Evolutionary conservation across 305 asterid species (phyloP), one percentile per base, ranked within the genome.

Genomic region (Fraxinus baroniana): DNA sequence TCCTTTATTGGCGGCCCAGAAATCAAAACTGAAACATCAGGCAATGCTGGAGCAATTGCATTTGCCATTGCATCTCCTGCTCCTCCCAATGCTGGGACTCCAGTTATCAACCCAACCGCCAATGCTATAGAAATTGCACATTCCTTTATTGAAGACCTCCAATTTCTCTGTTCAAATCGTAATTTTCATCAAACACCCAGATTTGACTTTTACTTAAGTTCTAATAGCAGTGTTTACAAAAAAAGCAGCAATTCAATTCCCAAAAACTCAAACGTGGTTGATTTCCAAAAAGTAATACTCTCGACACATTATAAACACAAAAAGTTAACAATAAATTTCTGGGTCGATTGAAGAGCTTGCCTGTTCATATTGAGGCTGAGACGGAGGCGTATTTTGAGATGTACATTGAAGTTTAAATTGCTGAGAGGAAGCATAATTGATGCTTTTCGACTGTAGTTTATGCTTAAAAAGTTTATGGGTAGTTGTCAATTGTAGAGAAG

Each of bases 1-100:
- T 94, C 98, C 90, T 96, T 96, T 83, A 96, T 94, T 7, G 99
- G 99, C 3, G 98, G 99, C 82, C 98, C 99, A 2, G 98, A 91
- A 36, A 94, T 94, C 92, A 96, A 85, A 44, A 96, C 98, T 1
- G 98, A 88, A 55, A 96, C 91, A 86, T 96, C 98, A 22, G 97
- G 94, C 83, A 94, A 85, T 33, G 88, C 93, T 0, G 94, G 94
- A 82, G 84, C 84, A 82, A 86, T 84, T 8, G 90, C 89, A 73
- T 83, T 85, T 39, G 97, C 97, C 79, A 84, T 88, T 46, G 91
- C 90, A 80, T 70, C 75, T n/a, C 88, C 86, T 33, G 85, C 85
- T 88, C 80, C 79, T 33, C 88, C 91, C 80, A 87, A 83, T n/a
- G 86, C 90, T 1, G 95, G 91, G 52, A 85, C 60, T 81, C 98